Evolutionary conservation across 2,329 filamentous ascomycete species (phyloP), one percentile per base, ranked within the genome.

Genomic region (Graphilbum fragrans): DNA sequence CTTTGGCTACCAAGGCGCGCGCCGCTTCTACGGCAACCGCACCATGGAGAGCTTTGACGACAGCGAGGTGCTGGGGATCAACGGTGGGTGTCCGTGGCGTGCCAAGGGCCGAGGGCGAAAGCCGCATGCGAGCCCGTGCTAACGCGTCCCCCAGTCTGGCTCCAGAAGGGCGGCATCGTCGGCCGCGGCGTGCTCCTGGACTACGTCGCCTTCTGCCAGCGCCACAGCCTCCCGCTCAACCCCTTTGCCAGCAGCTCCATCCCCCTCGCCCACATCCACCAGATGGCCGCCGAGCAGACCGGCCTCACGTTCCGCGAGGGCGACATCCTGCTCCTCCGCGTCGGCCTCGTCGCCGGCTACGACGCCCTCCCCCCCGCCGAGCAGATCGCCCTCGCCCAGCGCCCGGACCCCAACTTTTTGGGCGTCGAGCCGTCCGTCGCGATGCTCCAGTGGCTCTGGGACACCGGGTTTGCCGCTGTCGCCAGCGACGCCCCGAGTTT

Each of bases 281-380:
- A n/a, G n/a, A n/a, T n/a, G n/a, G n/a, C n/a, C n/a, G n/a, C 42
- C 12, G 34, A 25, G 17, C 17, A 11, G 14, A 14, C 16, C 2
- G 58, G 60, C 18, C 61, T 63, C 0, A 53, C 56, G 2, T 62
- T 73, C 34, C 58, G 55, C 6, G 52, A 53, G 4, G 74, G 74
- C 14, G 74, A 79, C 44, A 71, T 79, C 23, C 59, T 79, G 34
- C 63, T 79, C 47, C 60, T 77, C 35, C 65, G 72, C 20, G 66
- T 66, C 0, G 73, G 72, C 9, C 75, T 67, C 57, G 63, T 63
- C 1, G 56, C 61, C 16, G 64, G 56, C 4, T 66, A 71, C 51
- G 53, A 63, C 5, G 51, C 52, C 8, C 53, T 64, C 3, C 49
- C 58, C 1, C 46, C 51, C 1, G 43, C 19, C 10, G 38, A 33